phyloP scores from a whole-genome alignment of 2,329 filamentous ascomycete species.

The Bipolaris victoriae region DNA sequence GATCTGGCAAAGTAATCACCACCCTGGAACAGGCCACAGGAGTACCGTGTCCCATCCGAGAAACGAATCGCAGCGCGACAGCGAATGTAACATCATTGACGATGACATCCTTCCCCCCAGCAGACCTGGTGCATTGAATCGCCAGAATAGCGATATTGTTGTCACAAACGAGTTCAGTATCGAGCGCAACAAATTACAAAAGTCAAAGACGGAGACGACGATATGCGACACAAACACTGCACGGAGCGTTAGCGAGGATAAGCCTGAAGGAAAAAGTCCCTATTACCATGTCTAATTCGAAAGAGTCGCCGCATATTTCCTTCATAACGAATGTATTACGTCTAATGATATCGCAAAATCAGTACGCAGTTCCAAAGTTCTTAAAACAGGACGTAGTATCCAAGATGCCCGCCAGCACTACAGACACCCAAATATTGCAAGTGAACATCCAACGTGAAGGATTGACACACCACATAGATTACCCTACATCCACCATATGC shows the following conservation, averaged over 20 bases:
- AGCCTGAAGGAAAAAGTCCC: conserved; percentile 17
- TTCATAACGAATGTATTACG: neutral
- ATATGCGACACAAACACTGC: conserved; percentile 12
- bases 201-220: conserved; percentile 13
- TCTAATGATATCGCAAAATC: neutral
- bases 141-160: conserved; percentile 24
- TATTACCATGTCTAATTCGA: conserved; percentile 23
- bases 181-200: conserved; percentile 15
- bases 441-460: neutral
- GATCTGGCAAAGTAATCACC: conserved; percentile 17
- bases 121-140: conserved; percentile 7
- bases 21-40: conserved; percentile 12
- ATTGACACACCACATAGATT: neutral
- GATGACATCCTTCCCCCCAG: conserved; percentile 1
- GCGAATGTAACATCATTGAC: conserved; percentile 22
- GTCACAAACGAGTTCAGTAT: conserved; percentile 32
- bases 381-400: neutral
- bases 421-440: neutral
- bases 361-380: neutral
- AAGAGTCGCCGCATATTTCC: neutral
- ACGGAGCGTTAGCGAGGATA: conserved; percentile 20
- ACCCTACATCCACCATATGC: too few relatives aligned
- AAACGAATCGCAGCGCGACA: conserved; percentile 23
- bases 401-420: neutral
- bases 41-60: conserved; percentile 12